Evolutionary conservation across 306 rosid species (phyloP), one percentile per base, ranked within the genome.

Genomic region (Arachis hypogaea): DNA sequence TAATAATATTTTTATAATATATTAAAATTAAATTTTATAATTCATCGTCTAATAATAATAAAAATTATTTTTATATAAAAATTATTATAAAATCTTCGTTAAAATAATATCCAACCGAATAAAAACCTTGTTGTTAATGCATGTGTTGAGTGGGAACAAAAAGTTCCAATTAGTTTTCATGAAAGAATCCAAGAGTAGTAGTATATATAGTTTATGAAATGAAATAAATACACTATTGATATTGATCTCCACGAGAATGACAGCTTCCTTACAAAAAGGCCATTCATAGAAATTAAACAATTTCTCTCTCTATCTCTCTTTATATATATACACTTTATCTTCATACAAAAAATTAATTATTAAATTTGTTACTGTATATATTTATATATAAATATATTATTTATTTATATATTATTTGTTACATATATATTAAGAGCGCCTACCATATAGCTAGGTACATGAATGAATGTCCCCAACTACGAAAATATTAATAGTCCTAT

Each of bases 181-280:
- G 75, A 83, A 68, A 81, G 85, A 81, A 83, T 86, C 88, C 83
- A 77, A 80, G 78, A 54, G 64, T 75, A 51, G 67, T 52, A 5
- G 38, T 33, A 10, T 8, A 49, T 33, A 10, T 8, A 49, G 54
- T 49, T 7, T 51, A 63, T 58, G 62, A 63, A 74, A 77, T 81
- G 46, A 43, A 76, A 81, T 50, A 50, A 50, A 50, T 50, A 84
- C 77, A 71, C 66, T 43, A 52, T 68, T 81, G 90, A 88, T 83
- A 86, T 73, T 81, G 87, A 90, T 83, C 80, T 82, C 51, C 43
- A 42, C 77, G 85, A 83, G 85, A 82, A 81, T 82, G 90, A 83
- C 90, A 72, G 73, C 42, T 75, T 66, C 59, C 70, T 81, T 59
- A 66, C 81, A 72, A 71, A 75, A 63, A 70, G 71, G 41, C 55